Evolutionary conservation across 257 asterid species (phyloP), one percentile per base, ranked within the genome.

Genomic region (Solanum arcanum): DNA sequence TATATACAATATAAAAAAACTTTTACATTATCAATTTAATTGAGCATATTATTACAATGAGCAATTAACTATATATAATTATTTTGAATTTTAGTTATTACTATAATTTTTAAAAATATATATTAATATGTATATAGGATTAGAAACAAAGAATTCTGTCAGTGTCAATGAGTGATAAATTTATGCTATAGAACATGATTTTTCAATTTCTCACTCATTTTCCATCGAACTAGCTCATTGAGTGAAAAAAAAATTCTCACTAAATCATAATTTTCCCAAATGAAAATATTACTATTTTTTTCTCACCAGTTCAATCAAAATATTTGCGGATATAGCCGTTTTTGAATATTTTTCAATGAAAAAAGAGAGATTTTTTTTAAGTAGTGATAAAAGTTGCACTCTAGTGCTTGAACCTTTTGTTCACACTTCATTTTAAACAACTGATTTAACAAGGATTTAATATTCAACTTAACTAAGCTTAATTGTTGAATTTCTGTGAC

Each of bases 171-270:
- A 49, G 9, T 15, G 21, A 47, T 0, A 46, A 12, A 46, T 3
- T 46, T 46, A 12, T 46, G 16, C 1, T 46, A 12, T 46, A 46
- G 0, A 46, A 46, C 16, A 46, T 46, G 16, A 5, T 0, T 52
- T 52, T 52, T 18, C 1, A 52, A 52, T 6, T 52, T 52, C n/a
- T 52, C 62, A 1, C n/a, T 52, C 62, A 52, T 52, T 52, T 52
- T 52, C 0, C 23, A 16, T 0, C 10, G 9, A 16, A 52, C 0
- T 1, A 52, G 62, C 23, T 16, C 62, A 16, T 0, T 6, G 23
- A 18, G 62, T 52, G 23, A 0, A 6, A 49, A 47, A 5, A 49
- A 4, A 33, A 4, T 0, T 52, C 9, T 16, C 60, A 52, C 62
- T 52, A 20, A 52, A 16, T 0, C 10, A 0, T 52, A 52, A 16